A percentile compares a stretch with the other conserved stretches of the same genome.
phyloP scores from a whole-genome alignment of 148 eudicot species.

The Limonium bicolor region DNA sequence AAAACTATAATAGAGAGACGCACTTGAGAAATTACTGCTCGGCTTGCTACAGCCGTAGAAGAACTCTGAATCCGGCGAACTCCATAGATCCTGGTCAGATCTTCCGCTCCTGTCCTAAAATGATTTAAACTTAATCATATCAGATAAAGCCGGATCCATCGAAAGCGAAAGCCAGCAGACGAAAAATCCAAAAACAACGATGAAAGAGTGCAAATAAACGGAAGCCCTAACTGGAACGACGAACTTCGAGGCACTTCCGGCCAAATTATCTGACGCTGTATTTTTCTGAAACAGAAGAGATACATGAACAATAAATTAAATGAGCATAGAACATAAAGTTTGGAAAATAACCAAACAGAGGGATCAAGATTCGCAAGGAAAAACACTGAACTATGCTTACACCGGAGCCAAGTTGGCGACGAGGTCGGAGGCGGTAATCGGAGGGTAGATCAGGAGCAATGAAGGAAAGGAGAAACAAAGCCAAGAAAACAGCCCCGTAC shows the following conservation, averaged over 20 bases:
- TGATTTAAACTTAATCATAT: too few relatives aligned
- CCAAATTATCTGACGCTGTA: constrained; percentile 11
- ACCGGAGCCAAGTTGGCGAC: not conserved
- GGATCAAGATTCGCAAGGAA: not conserved
- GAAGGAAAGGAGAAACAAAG: constrained; percentile 33
- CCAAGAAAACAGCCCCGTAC: constrained; percentile 33
- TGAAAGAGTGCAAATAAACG: not conserved
- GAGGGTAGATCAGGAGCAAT: constrained; percentile 42
- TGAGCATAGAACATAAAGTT: not conserved
- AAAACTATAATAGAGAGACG: constrained; percentile 8
- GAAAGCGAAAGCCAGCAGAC: constrained; percentile 6
- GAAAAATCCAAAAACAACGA: constrained; percentile 22
- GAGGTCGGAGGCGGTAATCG: not conserved
- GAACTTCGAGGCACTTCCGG: constrained; percentile 16
- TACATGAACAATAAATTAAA: constrained; percentile 1
- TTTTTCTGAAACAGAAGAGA: constrained; percentile 12
- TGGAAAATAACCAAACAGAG: too few relatives aligned
- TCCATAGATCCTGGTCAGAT: constrained; percentile 58
- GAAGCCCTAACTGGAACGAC: constrained; percentile 62
- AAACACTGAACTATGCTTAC: not conserved
- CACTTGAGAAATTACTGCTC: constrained; percentile 61
- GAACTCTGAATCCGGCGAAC: constrained; percentile 42
- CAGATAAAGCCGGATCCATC: too few relatives aligned
- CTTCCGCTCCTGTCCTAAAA: constrained; percentile 42
- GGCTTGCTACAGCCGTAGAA: constrained; percentile 70